Base-by-base conservation (phyloP, 768 basidiomycete genomes). In the Kwoniella heveanensis region DNA sequence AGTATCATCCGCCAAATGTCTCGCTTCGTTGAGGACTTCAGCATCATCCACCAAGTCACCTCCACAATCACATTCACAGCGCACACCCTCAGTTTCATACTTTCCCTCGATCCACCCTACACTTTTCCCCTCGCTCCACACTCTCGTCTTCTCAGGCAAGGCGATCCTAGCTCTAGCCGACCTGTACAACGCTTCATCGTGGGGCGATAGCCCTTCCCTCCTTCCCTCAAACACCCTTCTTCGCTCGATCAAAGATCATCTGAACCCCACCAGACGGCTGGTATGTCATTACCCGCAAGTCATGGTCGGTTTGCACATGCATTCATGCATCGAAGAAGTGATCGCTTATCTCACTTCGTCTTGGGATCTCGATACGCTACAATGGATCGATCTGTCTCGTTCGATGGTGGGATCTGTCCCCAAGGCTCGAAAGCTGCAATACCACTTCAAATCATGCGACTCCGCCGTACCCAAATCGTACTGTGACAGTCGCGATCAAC, bases 301-400 rank as follows among this genome's bases (percentile, higher is more conserved):
- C n/a, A 22, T 37, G 29, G 24, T 60, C 2, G 24, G 49, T 4
- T 6, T 60, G 24, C 58, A 60, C 26, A 37, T 60, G 24, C 58
- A 60, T 27, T 51, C 49, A 10, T 60, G 58, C 37, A 52, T 60
- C 12, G 58, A 60, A 60, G 58, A 60, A 29, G 58, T 60, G n/a
- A 44, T 53, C 1, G 13, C 32, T 1, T 52, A 51, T 24, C 24
- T 60, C 13, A 9, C 49, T 17, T n/a, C 32, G 21, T 27, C 19
- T 13, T 60, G 58, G 58, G 50, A 60, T 52, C 19, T 60, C 9
- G 58, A 60, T 12, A 32, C n/a, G 5, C 22, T 60, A 9, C 19
- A 22, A n/a, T 60, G 58, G 58, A 24, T 5, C 0, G 37, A 53
- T 12, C 24, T 60, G 9, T 17, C 49, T 0, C 17, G 58, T 29